Base-by-base conservation (phyloP, 345 rosid genomes). In the Sapria himalayana region DNA sequence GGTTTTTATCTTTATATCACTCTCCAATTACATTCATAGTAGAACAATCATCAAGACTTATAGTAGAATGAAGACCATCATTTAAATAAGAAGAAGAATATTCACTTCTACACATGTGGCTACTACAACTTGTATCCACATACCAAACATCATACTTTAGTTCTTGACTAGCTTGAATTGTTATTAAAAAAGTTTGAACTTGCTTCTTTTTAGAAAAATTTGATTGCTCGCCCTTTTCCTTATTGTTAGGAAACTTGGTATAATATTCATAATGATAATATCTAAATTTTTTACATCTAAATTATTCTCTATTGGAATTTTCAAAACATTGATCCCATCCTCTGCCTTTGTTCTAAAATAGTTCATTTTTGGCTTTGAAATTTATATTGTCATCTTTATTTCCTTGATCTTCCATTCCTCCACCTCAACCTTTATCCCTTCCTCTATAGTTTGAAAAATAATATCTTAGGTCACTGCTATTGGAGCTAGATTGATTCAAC, bases 21-120 rank as follows among this genome's bases (percentile, higher is more conserved):
- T 25, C 27, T 23, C 43, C 43, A 25, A 15, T 48, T 8, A 48
- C 27, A 25, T 8, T 5, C 9, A 25, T 9, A 9, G 22, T 17
- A n/a, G 43, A 48, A n/a, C 15, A 4, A 38, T 38, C 42, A 19
- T 25, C 42, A 38, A 38, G n/a, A n/a, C 14, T 38, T 20, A 38
- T 7, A 9, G 42, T 38, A 20, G 42, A 38, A 12, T 36, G 39
- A 36, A 36, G 19, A 7, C 10, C 11, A 15, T 15, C 8, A 36
- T 36, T 15, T 36, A 36, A 13, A 16, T 4, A 36, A 15, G 39
- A 13, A 36, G 19, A 36, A 36, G 39, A 36, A 36, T 19, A 36
- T 22, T 16, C 19, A 36, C 39, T 36, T 36, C 39, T 22, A 29
- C 23, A 16, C 39, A 36, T 5, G 5, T 38, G 14, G 9, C 22